A percentile compares a stretch with the other conserved stretches of the same genome.
Conservation (phyloP, 2,329 filamentous ascomycete genomes). For the Pseudogymnoascus sp. region DNA sequence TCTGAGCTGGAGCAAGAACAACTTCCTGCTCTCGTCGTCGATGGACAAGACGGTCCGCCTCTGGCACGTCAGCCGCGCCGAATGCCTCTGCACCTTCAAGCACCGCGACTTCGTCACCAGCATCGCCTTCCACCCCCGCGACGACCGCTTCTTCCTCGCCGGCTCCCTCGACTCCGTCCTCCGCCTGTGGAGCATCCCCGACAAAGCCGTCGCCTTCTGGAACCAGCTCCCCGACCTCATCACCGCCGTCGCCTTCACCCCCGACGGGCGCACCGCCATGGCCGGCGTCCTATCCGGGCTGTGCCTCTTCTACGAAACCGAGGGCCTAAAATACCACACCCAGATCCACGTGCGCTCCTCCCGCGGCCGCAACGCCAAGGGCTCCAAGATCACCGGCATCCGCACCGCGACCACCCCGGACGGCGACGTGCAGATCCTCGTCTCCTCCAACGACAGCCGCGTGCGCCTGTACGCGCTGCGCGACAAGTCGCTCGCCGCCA, state of each 20-base stretch:
- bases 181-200: slow-evolving; percentile 91
- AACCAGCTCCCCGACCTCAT: slow-evolving; percentile 76
- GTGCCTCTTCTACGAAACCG: slow-evolving; percentile 87
- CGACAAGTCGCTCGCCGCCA: slow-evolving; percentile 77
- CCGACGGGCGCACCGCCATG: slow-evolving; percentile 82
- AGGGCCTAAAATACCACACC: slow-evolving; percentile 72
- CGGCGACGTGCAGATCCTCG: slow-evolving; percentile 70
- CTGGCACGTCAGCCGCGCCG: slow-evolving; percentile 79
- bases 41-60: slow-evolving; percentile 97
- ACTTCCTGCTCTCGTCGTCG: slow-evolving; percentile 87
- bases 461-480: slow-evolving; percentile 82
- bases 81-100: slow-evolving; percentile 88
- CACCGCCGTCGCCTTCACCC: slow-evolving; percentile 87
- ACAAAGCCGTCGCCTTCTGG: slow-evolving; percentile 83
- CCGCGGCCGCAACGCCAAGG: slow-evolving; percentile 86
- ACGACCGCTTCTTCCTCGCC: slow-evolving; percentile 94
- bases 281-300: slow-evolving; percentile 79
- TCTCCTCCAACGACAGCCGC: slow-evolving; percentile 92
- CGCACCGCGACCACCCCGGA: slow-evolving; percentile 57
- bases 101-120: slow-evolving; percentile 94
- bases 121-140: slow-evolving; percentile 85
- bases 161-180: slow-evolving; percentile 85
- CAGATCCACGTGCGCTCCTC: slow-evolving; percentile 92
- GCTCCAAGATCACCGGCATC: slow-evolving; percentile 95
- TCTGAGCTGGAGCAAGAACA: slow-evolving; percentile 98